Evolutionary conservation across 305 asterid genomes (phyloP).

Genomic region (Rubia tinctorum): DNA sequence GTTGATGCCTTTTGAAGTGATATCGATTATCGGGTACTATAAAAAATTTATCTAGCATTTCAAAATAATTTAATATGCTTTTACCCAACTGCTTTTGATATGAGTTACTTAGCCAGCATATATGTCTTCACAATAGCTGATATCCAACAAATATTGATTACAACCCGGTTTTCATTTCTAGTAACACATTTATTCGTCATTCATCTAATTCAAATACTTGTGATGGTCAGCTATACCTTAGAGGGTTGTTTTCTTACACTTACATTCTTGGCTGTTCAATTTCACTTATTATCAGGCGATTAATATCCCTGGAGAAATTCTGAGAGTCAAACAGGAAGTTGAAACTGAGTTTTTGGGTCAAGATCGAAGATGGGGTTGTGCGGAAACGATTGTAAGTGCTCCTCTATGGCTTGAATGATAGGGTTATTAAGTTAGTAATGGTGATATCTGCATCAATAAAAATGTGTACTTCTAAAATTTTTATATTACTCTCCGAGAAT

Average conservation of each 20-base stretch:
- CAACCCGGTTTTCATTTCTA: background rate
- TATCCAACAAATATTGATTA: background rate
- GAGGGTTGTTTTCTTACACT: background rate
- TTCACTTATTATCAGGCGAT: constrained; percentile 22
- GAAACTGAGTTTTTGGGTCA: constrained; percentile 75
- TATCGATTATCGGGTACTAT: no score
- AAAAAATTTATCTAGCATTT: no score
- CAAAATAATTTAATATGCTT: no score
- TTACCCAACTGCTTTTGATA: no score
- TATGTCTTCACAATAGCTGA: no score
- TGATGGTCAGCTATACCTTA: background rate
- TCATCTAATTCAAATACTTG: background rate
- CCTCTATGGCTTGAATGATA: constrained; percentile 1
- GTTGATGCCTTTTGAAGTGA: no score
- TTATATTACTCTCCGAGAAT: background rate
- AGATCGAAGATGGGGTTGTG: constrained; percentile 63
- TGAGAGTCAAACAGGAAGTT: constrained; percentile 72
- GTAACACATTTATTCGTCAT: background rate
- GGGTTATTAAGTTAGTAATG: background rate
- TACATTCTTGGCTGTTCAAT: background rate
- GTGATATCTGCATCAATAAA: background rate
- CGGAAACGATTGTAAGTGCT: constrained; percentile 57
- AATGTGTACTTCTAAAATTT: background rate
- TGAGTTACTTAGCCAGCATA: no score
- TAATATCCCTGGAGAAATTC: constrained; percentile 52